phyloP scores from a whole-genome alignment of 2,329 filamentous ascomycete species.

The Colletotrichum simmondsii region DNA sequence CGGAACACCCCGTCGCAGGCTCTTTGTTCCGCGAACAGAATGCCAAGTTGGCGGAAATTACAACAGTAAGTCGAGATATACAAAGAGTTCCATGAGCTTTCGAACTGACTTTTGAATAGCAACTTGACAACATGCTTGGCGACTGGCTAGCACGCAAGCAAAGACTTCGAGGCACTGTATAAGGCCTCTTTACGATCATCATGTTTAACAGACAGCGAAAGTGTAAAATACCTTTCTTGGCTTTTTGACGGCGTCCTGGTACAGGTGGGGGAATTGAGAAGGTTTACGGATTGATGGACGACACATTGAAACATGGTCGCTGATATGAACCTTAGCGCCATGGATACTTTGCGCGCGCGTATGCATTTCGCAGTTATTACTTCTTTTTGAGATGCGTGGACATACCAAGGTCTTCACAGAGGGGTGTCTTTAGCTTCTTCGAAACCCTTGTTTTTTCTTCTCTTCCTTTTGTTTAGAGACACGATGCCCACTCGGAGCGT shows the following conservation, averaged over 20 bases:
- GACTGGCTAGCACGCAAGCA: constrained; percentile 82
- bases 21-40: constrained; percentile 89
- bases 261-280: constrained; percentile 21
- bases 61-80: constrained; percentile 65
- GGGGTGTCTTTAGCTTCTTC: not conserved
- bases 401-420: constrained; percentile 16
- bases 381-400: constrained; percentile 30
- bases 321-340: constrained; percentile 38
- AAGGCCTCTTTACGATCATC: constrained; percentile 30
- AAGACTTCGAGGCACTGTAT: constrained; percentile 65
- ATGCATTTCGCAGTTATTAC: constrained; percentile 24
- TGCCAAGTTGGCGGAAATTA: constrained; percentile 86
- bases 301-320: constrained; percentile 33
- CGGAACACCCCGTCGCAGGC: constrained; percentile 87
- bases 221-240: constrained; percentile 32
- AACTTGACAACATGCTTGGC: constrained; percentile 88
- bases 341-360: constrained; percentile 31
- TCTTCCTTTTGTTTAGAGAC: constrained; percentile 29
- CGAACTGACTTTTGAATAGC: constrained; percentile 52
- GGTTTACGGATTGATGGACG: constrained; percentile 32
- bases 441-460: not conserved
- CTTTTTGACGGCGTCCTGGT: constrained; percentile 31
- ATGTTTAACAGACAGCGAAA: constrained; percentile 28
- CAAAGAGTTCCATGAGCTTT: not conserved
- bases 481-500: not conserved